These are phyloP conservation scores for Thuja plicata DNA, from an alignment of 83 land plant genomes.

Conservation along the genomic window DNA sequence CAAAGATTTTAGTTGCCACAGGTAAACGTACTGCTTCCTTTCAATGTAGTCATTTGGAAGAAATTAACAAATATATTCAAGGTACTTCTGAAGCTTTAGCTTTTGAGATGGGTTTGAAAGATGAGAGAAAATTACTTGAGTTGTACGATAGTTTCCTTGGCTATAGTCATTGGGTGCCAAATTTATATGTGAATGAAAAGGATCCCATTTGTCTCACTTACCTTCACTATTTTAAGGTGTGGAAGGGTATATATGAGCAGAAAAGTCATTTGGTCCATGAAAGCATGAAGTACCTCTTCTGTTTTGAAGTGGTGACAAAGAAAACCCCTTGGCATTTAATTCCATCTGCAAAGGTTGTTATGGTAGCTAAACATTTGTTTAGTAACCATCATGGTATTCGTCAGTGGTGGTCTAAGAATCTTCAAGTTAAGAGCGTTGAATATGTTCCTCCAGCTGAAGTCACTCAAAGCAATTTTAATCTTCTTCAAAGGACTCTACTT, in stretches of 20 bases:
- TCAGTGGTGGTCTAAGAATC: not conserved
- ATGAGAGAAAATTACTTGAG: not conserved
- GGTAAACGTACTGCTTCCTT: too few species aligned
- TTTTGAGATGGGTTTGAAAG: not conserved
- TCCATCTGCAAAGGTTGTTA: not conserved
- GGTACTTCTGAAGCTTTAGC: not conserved
- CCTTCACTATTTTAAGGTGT: not conserved
- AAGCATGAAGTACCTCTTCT: not conserved
- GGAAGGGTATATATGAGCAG: not conserved
- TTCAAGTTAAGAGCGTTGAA: not conserved
- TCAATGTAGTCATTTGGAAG: too few species aligned
- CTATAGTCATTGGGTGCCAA: not conserved
- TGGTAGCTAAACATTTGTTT: not conserved
- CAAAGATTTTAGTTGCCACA: too few species aligned
- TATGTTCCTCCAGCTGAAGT: not conserved
- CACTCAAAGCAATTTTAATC: not conserved
- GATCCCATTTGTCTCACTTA: not conserved
- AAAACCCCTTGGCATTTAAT: not conserved
- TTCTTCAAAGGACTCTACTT: too few species aligned
- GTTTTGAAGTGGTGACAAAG: not conserved
- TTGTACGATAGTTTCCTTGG: not conserved
- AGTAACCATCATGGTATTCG: not conserved
- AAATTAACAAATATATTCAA: too few species aligned
- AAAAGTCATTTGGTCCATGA: not conserved
- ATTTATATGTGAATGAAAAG: not conserved